Evolutionary conservation across 2,329 filamentous ascomycete genomes (phyloP).

Genomic region (Diaporthe ilicicola): DNA sequence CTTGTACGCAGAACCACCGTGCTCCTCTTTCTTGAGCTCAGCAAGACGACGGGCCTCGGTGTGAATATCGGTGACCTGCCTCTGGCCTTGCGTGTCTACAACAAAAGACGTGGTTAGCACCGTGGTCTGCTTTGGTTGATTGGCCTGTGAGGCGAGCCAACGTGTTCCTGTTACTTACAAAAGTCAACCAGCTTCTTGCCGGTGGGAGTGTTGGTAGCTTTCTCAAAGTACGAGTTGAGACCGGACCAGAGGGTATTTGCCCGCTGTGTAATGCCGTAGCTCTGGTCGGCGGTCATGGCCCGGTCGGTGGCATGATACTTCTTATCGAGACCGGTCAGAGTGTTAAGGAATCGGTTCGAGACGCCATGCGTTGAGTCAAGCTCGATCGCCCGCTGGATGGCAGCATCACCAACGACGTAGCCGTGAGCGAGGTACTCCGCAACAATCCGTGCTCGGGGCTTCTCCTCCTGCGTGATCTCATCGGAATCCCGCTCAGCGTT

Average conservation of each 20-base stretch:
- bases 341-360: constrained; percentile 78
- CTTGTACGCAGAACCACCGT: constrained; percentile 67
- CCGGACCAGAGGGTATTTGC: constrained; percentile 72
- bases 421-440: constrained; percentile 97
- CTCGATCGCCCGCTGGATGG: constrained; percentile 83
- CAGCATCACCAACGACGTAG: constrained; percentile 79
- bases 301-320: constrained; percentile 91
- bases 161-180: constrained; percentile 49
- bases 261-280: constrained; percentile 81
- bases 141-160: not conserved
- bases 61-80: constrained; percentile 95
- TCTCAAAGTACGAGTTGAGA: constrained; percentile 91
- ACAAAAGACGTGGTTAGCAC: constrained; percentile 6
- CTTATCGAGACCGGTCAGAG: constrained; percentile 78
- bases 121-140: not conserved
- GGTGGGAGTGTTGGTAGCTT: constrained; percentile 85
- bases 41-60: constrained; percentile 88
- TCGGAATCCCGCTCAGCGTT: constrained; percentile 67
- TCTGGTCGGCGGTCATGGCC: constrained; percentile 83
- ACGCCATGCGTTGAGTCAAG: constrained; percentile 92
- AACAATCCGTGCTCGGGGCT: constrained; percentile 90
- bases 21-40: constrained; percentile 79
- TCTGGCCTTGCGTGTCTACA: constrained; percentile 75
- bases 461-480: constrained; percentile 92
- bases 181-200: constrained; percentile 89